Conservation (phyloP, 2,329 filamentous ascomycete genomes). For the Claviceps sp. region DNA sequence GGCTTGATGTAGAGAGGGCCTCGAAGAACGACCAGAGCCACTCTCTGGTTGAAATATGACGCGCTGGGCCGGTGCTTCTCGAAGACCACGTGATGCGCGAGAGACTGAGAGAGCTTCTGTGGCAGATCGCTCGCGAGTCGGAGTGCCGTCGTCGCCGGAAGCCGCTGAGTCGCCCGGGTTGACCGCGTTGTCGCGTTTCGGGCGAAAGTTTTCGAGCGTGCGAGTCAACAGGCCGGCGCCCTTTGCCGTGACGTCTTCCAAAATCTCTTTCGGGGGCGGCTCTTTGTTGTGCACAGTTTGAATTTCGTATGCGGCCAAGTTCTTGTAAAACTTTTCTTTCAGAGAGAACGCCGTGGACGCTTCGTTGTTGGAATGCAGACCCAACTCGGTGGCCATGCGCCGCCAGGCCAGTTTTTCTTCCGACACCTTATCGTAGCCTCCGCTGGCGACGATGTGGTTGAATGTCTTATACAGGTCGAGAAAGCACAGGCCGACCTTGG, state of each 20-base stretch:
- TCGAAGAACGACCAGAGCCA: conserved; percentile 47
- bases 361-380: conserved; percentile 60
- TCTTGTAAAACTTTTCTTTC: conserved; percentile 83
- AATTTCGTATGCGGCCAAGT: conserved; percentile 79
- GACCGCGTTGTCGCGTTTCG: conserved; percentile 33
- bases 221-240: conserved; percentile 67
- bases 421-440: conserved; percentile 76
- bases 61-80: conserved; percentile 74
- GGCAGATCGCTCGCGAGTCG: conserved; percentile 37
- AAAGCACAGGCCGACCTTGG: conserved; percentile 63
- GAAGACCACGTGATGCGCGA: conserved; percentile 50
- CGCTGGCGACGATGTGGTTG: conserved; percentile 60
- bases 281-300: conserved; percentile 62
- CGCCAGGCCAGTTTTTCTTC: conserved; percentile 80
- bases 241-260: conserved; percentile 79
- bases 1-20: conserved; percentile 40
- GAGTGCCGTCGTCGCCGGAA: conserved; percentile 47
- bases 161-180: conserved; percentile 43
- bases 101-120: conserved; percentile 40
- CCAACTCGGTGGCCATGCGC: conserved; percentile 62
- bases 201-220: conserved; percentile 61
- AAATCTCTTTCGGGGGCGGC: conserved; percentile 75
- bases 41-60: conserved; percentile 78
- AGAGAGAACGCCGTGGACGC: conserved; percentile 75
- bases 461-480: conserved; percentile 71